A percentile compares a stretch with the other conserved stretches of the same genome.
Evolutionary conservation across 306 rosid species (phyloP).

Genomic region (apple (Malus domestica)): DNA sequence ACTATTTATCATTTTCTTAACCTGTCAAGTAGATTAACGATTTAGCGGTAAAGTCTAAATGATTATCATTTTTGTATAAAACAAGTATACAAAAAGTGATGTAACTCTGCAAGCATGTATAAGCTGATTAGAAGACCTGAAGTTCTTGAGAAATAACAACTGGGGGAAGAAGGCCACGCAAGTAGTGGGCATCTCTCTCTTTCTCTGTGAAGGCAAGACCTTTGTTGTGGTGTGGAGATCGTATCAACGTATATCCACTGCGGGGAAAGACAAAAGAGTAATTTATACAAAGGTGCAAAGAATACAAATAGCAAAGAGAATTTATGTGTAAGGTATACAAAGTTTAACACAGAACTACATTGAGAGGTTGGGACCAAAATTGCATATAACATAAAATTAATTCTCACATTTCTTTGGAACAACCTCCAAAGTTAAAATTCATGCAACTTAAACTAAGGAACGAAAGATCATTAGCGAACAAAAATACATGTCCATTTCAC

Average conservation of each 20-base stretch:
- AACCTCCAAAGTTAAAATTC: neutral
- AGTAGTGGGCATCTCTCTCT: constrained; percentile 92
- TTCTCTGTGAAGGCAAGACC: constrained; percentile 85
- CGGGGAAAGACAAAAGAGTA: constrained; percentile 8
- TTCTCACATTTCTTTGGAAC: neutral
- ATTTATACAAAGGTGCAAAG: neutral
- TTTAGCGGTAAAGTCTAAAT: neutral
- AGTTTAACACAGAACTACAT: neutral
- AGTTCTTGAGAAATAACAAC: constrained; percentile 57
- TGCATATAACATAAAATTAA: neutral
- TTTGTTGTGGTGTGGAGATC: constrained; percentile 90
- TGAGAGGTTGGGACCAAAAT: neutral
- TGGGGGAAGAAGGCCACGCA: constrained; percentile 96
- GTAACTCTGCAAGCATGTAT: neutral
- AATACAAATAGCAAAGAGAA: neutral
- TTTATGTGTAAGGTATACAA: neutral
- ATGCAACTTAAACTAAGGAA: neutral
- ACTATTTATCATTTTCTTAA: constrained; percentile 66
- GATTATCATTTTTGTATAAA: neutral
- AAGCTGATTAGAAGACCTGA: constrained; percentile 52
- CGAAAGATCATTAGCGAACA: neutral
- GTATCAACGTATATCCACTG: constrained; percentile 80
- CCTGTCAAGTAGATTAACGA: constrained; percentile 34
- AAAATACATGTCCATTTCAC: neutral
- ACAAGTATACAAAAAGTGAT: neutral